Evolutionary conservation across 2,329 filamentous ascomycete species (phyloP).

Genomic region (Raffaelea ambrosiae): DNA sequence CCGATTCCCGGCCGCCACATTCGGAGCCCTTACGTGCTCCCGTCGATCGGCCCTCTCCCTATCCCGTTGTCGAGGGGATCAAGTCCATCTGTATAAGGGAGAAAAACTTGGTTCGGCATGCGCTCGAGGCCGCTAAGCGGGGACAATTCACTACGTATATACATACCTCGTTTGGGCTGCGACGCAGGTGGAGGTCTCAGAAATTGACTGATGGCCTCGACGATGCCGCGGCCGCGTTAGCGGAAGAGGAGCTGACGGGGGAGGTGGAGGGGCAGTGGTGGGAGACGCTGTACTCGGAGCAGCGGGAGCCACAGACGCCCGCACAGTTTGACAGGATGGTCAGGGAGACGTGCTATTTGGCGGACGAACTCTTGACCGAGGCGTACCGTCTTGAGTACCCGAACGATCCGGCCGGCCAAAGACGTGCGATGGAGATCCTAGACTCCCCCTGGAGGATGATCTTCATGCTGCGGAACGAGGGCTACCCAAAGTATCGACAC

Average conservation of each 20-base stretch:
- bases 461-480: slow-evolving; percentile 22
- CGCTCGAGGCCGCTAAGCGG: background rate
- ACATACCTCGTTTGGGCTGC: slow-evolving; percentile 8
- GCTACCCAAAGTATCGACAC: slow-evolving; percentile 22
- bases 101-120: background rate
- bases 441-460: slow-evolving; percentile 23
- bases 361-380: slow-evolving; percentile 21
- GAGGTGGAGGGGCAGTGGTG: no score
- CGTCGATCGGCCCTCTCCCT: slow-evolving; percentile 1
- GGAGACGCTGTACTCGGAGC: no score
- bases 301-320: slow-evolving; percentile 21
- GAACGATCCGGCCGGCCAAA: slow-evolving; percentile 12
- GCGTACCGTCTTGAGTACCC: slow-evolving; percentile 17
- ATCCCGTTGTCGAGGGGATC: slow-evolving; percentile 7
- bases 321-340: slow-evolving; percentile 10
- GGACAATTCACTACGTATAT: slow-evolving; percentile 11
- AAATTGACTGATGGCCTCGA: slow-evolving; percentile 5
- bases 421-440: slow-evolving; percentile 14
- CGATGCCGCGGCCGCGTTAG: slow-evolving; percentile 5
- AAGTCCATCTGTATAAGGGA: slow-evolving; percentile 9
- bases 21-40: no score
- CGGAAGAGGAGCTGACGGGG: slow-evolving; percentile 2
- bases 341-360: slow-evolving; percentile 18
- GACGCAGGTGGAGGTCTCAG: slow-evolving; percentile 9
- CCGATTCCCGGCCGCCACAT: no score